Evolutionary conservation across 1,284 basidiomycete genomes (phyloP), one percentile per base, ranked within the genome.

Genomic region (Kalmanozyma brasiliensis): DNA sequence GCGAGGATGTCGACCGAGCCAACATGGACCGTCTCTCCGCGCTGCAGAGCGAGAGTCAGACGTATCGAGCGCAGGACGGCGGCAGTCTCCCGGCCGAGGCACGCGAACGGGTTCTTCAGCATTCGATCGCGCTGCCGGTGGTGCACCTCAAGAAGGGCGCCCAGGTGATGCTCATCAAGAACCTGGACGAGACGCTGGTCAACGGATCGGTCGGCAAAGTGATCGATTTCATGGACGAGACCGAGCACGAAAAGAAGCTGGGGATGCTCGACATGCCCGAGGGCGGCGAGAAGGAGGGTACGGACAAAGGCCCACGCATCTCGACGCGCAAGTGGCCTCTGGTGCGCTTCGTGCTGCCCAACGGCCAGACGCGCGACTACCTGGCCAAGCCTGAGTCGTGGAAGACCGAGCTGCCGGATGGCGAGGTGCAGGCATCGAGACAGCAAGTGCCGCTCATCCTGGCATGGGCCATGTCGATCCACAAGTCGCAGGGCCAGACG

Each of bases 181-280:
- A 87, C 79, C 81, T 86, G 8, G 90, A 91, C 73, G 87, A 89
- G 37, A 85, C 85, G 44, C 86, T 94, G 7, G 91, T 93, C 38
- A 94, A 94, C 80, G 92, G 92, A 0, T 90, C 89, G 10, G 87
- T 93, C 70, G 92, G 92, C 17, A 86, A 85, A 64, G 86, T 94
- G 19, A 79, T 77, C 22, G 75, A 74, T 43, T 77, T 77, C 34
- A 36, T 77, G 40, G 65, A 74, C 49, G 76, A 77, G 24, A 19
- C 23, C 19, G 58, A 67, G 22, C 74, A 67, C 41, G 44, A 45
- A 11, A 60, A 70, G 37, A 49, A 69, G 40, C 79, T 81, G n/a
- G 78, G 83, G 17, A 49, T 76, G 57, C 55, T 75, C 30, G 67
- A 79, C 8, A 16, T 35, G 8, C 20, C 24, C 3, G 73, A 77